A percentile compares a stretch with the other conserved stretches of the same genome.
These are phyloP conservation scores for Globisporangium perplexum DNA, from an alignment of 352 stramenopile genomes.

Conservation along the genomic window DNA sequence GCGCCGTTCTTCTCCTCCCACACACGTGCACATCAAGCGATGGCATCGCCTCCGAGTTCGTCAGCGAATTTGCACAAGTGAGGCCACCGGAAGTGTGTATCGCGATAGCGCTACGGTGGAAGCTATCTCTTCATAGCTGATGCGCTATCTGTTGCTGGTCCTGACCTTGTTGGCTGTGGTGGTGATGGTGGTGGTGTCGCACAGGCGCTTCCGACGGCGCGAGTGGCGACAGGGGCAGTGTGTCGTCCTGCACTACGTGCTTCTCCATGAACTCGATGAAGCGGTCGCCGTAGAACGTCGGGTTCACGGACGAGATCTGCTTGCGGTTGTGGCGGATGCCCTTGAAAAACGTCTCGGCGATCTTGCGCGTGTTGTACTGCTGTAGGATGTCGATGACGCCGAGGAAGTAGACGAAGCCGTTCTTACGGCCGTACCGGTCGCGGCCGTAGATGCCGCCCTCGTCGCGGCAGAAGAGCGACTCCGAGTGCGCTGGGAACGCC, in stretches of 20 bases:
- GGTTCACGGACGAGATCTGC: conserved; percentile 85
- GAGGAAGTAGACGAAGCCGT: conserved; percentile 86
- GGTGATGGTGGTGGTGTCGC: neutral
- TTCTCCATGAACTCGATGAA: conserved; percentile 90
- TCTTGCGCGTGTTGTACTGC: conserved; percentile 91
- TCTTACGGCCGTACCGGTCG: conserved; percentile 54
- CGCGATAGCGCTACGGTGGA: no score
- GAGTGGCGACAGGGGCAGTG: conserved; percentile 25
- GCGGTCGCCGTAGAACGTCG: conserved; percentile 84
- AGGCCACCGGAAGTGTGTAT: no score
- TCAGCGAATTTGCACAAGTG: no score
- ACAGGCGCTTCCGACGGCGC: neutral
- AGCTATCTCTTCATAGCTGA: conserved; percentile 4
- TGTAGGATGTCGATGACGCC: conserved; percentile 94
- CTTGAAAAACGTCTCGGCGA: conserved; percentile 89
- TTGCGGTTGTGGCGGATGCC: conserved; percentile 77
- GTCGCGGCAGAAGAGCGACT: conserved; percentile 73
- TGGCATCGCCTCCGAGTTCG: no score
- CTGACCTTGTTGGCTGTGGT: neutral
- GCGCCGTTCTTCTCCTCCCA: no score
- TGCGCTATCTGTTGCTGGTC: conserved; percentile 1
- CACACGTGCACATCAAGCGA: no score
- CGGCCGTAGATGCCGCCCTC: conserved; percentile 67
- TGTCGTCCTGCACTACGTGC: conserved; percentile 64
- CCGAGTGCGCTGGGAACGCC: conserved; percentile 32